Percentiles rank a stretch among this genome's conserved stretches.
Conservation (phyloP, 495 filamentous ascomycete species). For the Penicillium pancosmium region DNA sequence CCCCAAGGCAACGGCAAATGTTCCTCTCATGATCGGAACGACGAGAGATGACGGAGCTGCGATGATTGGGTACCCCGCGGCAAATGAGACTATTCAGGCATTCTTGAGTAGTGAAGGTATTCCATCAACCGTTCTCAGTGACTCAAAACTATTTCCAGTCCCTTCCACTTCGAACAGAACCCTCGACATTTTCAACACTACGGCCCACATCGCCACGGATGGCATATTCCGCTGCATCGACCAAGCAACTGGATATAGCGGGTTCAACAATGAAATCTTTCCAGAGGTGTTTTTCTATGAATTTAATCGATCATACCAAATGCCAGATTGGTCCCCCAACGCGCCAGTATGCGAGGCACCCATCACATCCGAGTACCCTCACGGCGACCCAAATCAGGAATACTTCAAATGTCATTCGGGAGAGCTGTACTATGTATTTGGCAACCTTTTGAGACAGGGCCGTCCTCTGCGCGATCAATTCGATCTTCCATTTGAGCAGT, state of each 20-base stretch:
- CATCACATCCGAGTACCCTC: slow-evolving; percentile 18
- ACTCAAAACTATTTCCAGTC: slow-evolving; percentile 14
- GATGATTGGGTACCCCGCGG: slow-evolving; percentile 25
- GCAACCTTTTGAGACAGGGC: slow-evolving; percentile 20
- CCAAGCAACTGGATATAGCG: slow-evolving; percentile 29
- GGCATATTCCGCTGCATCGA: slow-evolving; percentile 34
- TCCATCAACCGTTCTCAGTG: slow-evolving; percentile 15
- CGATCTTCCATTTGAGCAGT: slow-evolving; percentile 31
- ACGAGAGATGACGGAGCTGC: slow-evolving; percentile 32
- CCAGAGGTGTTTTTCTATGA: slow-evolving; percentile 31
- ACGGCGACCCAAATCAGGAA: slow-evolving; percentile 28
- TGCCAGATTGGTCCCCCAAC: slow-evolving; percentile 31
- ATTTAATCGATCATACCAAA: slow-evolving; percentile 33
- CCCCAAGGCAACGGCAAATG: slow-evolving; percentile 16
- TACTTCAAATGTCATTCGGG: slow-evolving; percentile 37
- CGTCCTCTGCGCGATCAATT: slow-evolving; percentile 25
- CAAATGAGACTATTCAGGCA: slow-evolving; percentile 8
- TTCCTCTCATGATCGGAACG: slow-evolving; percentile 25
- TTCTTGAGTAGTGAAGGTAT: slow-evolving; percentile 17
- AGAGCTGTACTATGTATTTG: slow-evolving; percentile 31
- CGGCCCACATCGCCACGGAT: slow-evolving; percentile 28
- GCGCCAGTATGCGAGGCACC: slow-evolving; percentile 28
- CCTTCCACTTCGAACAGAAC: slow-evolving; percentile 25
- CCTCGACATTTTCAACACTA: slow-evolving; percentile 31
- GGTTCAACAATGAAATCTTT: slow-evolving; percentile 21